Evolutionary conservation across 192 early-diverging fungal species (phyloP), one percentile per base, ranked within the genome.

Genomic region (Coemansia sp.): DNA sequence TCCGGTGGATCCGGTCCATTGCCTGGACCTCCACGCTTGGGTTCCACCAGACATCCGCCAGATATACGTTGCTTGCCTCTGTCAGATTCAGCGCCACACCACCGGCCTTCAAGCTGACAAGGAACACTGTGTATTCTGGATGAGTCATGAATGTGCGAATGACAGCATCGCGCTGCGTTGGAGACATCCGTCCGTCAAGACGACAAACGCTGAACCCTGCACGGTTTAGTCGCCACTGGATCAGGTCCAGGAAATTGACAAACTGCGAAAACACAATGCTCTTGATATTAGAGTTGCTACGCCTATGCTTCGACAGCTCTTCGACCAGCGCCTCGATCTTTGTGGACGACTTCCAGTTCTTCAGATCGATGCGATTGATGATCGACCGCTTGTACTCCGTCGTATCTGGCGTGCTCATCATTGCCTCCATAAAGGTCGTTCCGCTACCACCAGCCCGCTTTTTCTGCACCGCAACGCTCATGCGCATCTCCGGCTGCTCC

Each of bases 281-380:
- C 83, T 97, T 97, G 52, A 87, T 83, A 2, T 90, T 91, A 14
- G 84, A 79, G 31, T 87, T 85, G 23, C 88, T 83, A 15, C 83
- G 76, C 37, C 89, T 88, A 23, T 92, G 83, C 6, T 70, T 72
- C n/a, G 87, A 87, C 25, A 95, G 80, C 50, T 97, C 93, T 72
- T 95, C 93, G 11, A 94, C 90, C 17, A 97, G 82, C 0, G 93
- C 93, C 70, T 97, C 92, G 61, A 97, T 97, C 70, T 97, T 97
- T 47, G 95, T 93, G 33, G 89, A 91, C 50, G 90, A 92, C 41
- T 89, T 74, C 95, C 95, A 97, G 13, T 81, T 84, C 36, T 68
- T 63, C 87, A 97, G 88, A 70, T 97, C 86, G 53, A 97, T 93
- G 34, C 91, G 88, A 67, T 94, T 94, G 31, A 97, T 85, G 61